Percentiles rank a stretch among this genome's conserved stretches.
phyloP scores from a whole-genome alignment of 768 basidiomycete species.

The Piloderma croceum region DNA sequence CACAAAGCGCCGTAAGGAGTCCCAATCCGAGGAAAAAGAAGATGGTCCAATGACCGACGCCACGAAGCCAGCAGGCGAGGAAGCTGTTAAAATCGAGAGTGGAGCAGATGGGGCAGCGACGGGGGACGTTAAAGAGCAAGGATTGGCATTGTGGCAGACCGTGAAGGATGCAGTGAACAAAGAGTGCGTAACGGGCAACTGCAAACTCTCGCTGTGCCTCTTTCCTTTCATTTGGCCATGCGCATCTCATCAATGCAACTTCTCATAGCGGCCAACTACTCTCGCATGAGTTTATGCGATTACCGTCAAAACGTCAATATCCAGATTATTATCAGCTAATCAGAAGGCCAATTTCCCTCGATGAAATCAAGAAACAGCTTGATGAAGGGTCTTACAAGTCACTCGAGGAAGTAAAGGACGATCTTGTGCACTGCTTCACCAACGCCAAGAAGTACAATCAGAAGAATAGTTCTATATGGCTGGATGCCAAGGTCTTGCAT shows the following conservation, averaged over 20 bases:
- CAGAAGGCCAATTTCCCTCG: constrained; percentile 76
- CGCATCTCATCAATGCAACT: constrained; percentile 19
- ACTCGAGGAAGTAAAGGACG: constrained; percentile 60
- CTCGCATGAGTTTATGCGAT: constrained; percentile 60
- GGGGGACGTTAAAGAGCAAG: constrained; percentile 54
- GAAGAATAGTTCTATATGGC: constrained; percentile 72
- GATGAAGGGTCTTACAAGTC: constrained; percentile 54
- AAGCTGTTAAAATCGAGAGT: constrained; percentile 17
- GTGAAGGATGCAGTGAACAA: constrained; percentile 81
- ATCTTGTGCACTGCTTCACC: constrained; percentile 72
- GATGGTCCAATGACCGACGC: constrained; percentile 28
- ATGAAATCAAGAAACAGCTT: constrained; percentile 81
- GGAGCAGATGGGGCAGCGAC: constrained; percentile 17
- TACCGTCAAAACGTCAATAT: constrained; percentile 67
- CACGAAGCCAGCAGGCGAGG: constrained; percentile 27
- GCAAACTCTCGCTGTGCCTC: constrained; percentile 19
- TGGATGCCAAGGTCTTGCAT: constrained; percentile 75
- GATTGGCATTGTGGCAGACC: constrained; percentile 67
- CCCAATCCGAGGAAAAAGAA: constrained; percentile 35
- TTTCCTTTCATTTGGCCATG: constrained; percentile 23
- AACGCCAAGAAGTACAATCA: constrained; percentile 82
- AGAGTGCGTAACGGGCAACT: constrained; percentile 64
- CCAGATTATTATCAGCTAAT: constrained; percentile 86
- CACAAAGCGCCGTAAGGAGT: constrained; percentile 47
- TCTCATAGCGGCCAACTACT: constrained; percentile 55